A percentile compares a stretch with the other conserved stretches of the same genome.
These are phyloP conservation scores for Neospermospora avenae DNA, from an alignment of 2,329 filamentous ascomycete species.

Conservation along the genomic window DNA sequence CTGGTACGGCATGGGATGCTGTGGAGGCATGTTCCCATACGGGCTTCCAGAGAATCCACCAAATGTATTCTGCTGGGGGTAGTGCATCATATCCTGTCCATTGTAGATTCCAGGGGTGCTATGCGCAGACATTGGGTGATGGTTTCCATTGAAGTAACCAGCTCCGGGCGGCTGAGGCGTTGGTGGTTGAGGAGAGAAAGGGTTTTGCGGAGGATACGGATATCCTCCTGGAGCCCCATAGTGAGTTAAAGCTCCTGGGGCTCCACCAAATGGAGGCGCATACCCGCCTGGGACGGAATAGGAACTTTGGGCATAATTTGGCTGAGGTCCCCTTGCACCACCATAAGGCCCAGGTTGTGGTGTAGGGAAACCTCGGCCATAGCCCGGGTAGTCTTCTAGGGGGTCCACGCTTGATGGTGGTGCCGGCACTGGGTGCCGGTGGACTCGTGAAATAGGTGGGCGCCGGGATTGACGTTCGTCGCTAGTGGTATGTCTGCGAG, in stretches of 20 bases:
- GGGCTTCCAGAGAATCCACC: slow-evolving; percentile 24
- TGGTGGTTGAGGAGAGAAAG: slow-evolving; percentile 32
- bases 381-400: slow-evolving; percentile 56
- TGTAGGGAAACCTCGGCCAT: slow-evolving; percentile 40
- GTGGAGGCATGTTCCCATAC: slow-evolving; percentile 21
- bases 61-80: slow-evolving; percentile 30
- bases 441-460: slow-evolving; percentile 39
- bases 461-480: slow-evolving; percentile 37
- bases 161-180: slow-evolving; percentile 30
- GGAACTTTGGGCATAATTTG: slow-evolving; percentile 32
- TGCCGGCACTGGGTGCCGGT: slow-evolving; percentile 44
- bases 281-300: slow-evolving; percentile 28
- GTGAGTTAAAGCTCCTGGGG: slow-evolving; percentile 31
- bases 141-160: slow-evolving; percentile 31
- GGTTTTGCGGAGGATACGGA: slow-evolving; percentile 28
- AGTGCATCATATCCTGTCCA: slow-evolving; percentile 33
- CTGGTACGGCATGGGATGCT: slow-evolving; percentile 21
- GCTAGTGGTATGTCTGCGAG: slow-evolving; percentile 36
- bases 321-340: slow-evolving; percentile 27
- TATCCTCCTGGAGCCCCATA: slow-evolving; percentile 29
- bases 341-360: slow-evolving; percentile 32
- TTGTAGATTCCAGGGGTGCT: slow-evolving; percentile 25
- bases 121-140: slow-evolving; percentile 43
- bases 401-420: slow-evolving; percentile 62
- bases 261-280: slow-evolving; percentile 31